Evolutionary conservation across 345 rosid species (phyloP), one percentile per base, ranked within the genome.

Genomic region (Reutealis trisperma): DNA sequence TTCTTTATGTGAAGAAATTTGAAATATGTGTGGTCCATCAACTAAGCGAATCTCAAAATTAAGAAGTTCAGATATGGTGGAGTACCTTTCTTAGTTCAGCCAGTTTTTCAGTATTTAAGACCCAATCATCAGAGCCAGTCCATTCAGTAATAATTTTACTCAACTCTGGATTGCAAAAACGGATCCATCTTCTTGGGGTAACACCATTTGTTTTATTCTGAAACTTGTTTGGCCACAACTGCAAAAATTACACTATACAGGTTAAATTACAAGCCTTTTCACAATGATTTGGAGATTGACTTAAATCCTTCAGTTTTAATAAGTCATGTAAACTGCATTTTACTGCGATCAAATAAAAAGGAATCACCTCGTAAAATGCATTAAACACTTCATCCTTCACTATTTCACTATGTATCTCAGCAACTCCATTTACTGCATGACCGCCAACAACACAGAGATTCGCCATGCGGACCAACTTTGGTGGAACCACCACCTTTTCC

Each of bases 181-280:
- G 82, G 37, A 91, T 87, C 96, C 96, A 91, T 79, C 96, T 85
- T 77, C 94, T 84, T 62, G 96, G 94, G 25, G 94, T 91, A 70
- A 91, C 93, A 59, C 96, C 96, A 67, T 91, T 91, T 70, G 96
- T 91, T 82, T 91, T 91, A 67, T 91, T 91, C 83, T 90, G 92
- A 79, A 91, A 91, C 72, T 88, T 91, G 59, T 83, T 87, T 2
- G 91, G 96, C 91, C 94, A 91, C 74, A 91, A 72, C 93, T 88
- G 86, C 85, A 67, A 80, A 67, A 82, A 22, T 34, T 32, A 75
- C 67, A 73, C n/a, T 67, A 77, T 32, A 83, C 41, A 73, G 44
- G 71, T 68, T 19, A 71, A 32, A 16, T 41, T 67, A 64, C 77
- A 60, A 75, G 52, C 60, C 8, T 0, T 71, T 45, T 59, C 7